These are phyloP conservation scores for Penicillium longicatenatum DNA, from an alignment of 495 filamentous ascomycete species.

Conservation along the genomic window DNA sequence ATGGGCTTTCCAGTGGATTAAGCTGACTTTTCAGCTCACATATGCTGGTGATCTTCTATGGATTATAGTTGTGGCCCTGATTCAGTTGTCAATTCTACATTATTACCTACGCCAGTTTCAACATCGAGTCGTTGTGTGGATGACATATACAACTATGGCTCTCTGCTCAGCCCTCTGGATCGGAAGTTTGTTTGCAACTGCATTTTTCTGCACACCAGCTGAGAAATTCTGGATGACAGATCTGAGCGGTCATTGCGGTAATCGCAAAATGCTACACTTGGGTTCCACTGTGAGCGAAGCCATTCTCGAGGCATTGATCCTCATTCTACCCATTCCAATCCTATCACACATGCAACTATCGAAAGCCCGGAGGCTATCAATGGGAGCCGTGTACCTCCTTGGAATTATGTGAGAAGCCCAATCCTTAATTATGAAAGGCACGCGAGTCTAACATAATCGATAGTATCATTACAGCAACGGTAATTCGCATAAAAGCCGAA, in stretches of 20 bases:
- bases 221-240: slow-evolving; percentile 18
- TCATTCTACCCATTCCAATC: slow-evolving; percentile 11
- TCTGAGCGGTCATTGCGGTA: slow-evolving; percentile 15
- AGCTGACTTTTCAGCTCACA: slow-evolving; percentile 17
- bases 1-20: background rate
- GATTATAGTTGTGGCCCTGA: slow-evolving; percentile 16
- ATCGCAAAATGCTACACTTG: slow-evolving; percentile 18
- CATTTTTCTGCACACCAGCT: slow-evolving; percentile 22
- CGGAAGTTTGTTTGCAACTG: slow-evolving; percentile 20
- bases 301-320: slow-evolving; percentile 19
- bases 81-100: slow-evolving; percentile 25
- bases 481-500: slow-evolving; percentile 19
- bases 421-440: background rate
- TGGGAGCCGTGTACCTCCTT: slow-evolving; percentile 13
- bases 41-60: slow-evolving; percentile 25
- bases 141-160: slow-evolving; percentile 14
- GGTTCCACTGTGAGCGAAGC: slow-evolving; percentile 13
- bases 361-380: slow-evolving; percentile 6
- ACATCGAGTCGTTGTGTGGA: slow-evolving; percentile 9
- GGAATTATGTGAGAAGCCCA: slow-evolving; percentile 17
- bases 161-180: slow-evolving; percentile 20
- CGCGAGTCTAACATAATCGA: background rate
- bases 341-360: slow-evolving; percentile 14
- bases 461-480: slow-evolving; percentile 20
- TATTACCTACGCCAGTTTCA: slow-evolving; percentile 22